Conservation (phyloP, 2,329 filamentous ascomycete species). For the Epichloe festucae region DNA sequence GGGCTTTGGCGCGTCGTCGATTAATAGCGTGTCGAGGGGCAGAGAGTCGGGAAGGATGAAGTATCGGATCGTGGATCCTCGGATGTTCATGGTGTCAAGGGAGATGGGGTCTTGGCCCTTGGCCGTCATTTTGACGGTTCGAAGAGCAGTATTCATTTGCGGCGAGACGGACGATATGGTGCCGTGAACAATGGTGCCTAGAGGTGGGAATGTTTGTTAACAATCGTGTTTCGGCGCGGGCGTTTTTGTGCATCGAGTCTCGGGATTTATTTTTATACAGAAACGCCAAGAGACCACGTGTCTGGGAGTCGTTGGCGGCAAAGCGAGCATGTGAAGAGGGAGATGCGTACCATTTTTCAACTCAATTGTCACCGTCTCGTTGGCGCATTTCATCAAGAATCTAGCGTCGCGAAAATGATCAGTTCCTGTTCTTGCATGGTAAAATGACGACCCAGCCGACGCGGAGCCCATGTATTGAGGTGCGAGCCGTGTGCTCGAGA, state of each 20-base stretch:
- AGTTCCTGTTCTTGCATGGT: constrained; percentile 9
- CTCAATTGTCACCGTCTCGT: constrained; percentile 97
- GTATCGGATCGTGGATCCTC: constrained; percentile 91
- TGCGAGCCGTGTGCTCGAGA: not conserved
- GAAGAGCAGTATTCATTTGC: constrained; percentile 95
- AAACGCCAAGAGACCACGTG: not conserved
- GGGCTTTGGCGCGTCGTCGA: constrained; percentile 93
- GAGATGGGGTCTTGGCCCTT: constrained; percentile 77
- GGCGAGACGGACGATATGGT: constrained; percentile 94
- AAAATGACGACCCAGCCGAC: not conserved
- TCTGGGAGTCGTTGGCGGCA: not conserved
- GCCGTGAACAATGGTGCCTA: constrained; percentile 90
- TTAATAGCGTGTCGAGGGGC: constrained; percentile 85
- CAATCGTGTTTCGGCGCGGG: not conserved
- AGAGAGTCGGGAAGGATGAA: constrained; percentile 93
- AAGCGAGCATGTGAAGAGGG: not conserved
- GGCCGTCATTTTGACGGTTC: constrained; percentile 91
- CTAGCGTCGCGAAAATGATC: constrained; percentile 31
- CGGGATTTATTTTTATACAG: not conserved
- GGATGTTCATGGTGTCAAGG: constrained; percentile 92
- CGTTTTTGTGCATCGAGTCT: not conserved
- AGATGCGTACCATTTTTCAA: constrained; percentile 74
- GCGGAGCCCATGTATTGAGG: not conserved
- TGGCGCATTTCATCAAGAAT: constrained; percentile 98
- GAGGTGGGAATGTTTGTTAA: not conserved